These are phyloP conservation scores for Penicillium chermesinum DNA, from an alignment of 495 filamentous ascomycete species.

Conservation along the genomic window DNA sequence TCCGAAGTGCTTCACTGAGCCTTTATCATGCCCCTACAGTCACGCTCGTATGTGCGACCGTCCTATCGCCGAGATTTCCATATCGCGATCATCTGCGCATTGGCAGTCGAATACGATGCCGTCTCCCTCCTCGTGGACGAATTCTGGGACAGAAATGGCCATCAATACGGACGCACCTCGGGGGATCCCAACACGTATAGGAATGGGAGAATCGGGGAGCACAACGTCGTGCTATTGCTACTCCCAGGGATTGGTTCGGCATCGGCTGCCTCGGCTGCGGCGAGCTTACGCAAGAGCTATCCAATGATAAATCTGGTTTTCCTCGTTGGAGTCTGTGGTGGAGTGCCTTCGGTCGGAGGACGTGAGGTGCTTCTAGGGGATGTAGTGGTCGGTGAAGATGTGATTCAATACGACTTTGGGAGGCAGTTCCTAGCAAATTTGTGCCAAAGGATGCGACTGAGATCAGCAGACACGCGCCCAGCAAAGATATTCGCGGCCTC, in stretches of 20 bases:
- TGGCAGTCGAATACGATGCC: conserved; percentile 29
- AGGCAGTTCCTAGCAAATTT: not conserved
- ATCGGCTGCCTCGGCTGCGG: conserved; percentile 9
- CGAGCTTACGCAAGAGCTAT: conserved; percentile 8
- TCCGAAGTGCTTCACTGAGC: too few species aligned
- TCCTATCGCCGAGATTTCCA: conserved; percentile 9
- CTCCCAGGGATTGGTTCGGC: conserved; percentile 24
- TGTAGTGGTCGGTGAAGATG: not conserved
- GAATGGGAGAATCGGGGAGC: conserved; percentile 16
- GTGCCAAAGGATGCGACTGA: not conserved
- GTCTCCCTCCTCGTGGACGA: conserved; percentile 18
- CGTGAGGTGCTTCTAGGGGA: not conserved
- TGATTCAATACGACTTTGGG: not conserved
- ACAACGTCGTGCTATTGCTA: conserved; percentile 26
- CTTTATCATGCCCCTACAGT: too few species aligned
- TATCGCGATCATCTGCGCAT: conserved; percentile 35
- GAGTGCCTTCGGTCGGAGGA: not conserved
- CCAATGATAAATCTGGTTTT: conserved; percentile 6
- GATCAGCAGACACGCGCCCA: not conserved
- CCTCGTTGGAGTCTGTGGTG: conserved; percentile 2
- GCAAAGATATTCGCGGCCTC: not conserved
- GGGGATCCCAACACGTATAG: conserved; percentile 22
- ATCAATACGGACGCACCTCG: conserved; percentile 15
- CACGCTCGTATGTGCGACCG: too few species aligned
- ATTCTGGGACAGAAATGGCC: conserved; percentile 14